A percentile compares a stretch with the other conserved stretches of the same genome.
Evolutionary conservation across 495 filamentous ascomycete genomes (phyloP).

Genomic region (Wilcoxina mikolae): DNA sequence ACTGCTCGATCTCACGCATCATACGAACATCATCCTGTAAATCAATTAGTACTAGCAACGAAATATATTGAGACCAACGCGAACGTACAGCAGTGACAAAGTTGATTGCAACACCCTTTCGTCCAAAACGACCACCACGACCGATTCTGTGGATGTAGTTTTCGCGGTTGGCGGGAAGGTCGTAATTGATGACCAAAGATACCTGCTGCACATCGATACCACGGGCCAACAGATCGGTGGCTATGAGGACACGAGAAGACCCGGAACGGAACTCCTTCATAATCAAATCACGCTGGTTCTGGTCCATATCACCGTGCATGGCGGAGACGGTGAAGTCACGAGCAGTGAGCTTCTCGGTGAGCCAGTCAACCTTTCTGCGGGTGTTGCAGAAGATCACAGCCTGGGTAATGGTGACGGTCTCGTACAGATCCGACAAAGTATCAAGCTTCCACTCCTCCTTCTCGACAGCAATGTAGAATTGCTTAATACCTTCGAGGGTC

Average conservation of each 20-base stretch:
- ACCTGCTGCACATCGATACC: conserved; percentile 99
- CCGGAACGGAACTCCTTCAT: conserved; percentile 99
- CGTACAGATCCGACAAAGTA: conserved; percentile 98
- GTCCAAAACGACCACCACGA: conserved; percentile 84
- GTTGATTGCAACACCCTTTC: conserved; percentile 99
- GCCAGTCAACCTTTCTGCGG: conserved; percentile 96
- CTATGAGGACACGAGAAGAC: conserved; percentile 92
- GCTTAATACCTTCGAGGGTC: conserved; percentile 94
- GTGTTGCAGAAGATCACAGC: conserved; percentile 99
- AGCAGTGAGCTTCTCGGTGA: conserved; percentile 96
- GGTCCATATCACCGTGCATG: conserved; percentile 99
- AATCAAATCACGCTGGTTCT: conserved; percentile 91
- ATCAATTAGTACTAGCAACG: background rate
- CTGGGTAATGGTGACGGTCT: conserved; percentile 96
- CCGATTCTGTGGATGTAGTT: conserved; percentile 99
- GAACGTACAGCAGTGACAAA: conserved; percentile 61
- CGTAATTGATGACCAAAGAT: conserved; percentile 98
- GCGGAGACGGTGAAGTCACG: conserved; percentile 95
- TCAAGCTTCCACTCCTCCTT: conserved; percentile 99
- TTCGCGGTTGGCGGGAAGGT: conserved; percentile 94
- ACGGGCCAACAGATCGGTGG: conserved; percentile 91
- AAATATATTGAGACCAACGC: background rate
- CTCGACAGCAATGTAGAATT: conserved; percentile 98
- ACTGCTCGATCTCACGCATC: conserved; percentile 85
- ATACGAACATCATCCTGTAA: conserved; percentile 77